These are phyloP conservation scores for Zostera marina DNA, from an alignment of 116 monocot genomes.

Conservation along the genomic window DNA sequence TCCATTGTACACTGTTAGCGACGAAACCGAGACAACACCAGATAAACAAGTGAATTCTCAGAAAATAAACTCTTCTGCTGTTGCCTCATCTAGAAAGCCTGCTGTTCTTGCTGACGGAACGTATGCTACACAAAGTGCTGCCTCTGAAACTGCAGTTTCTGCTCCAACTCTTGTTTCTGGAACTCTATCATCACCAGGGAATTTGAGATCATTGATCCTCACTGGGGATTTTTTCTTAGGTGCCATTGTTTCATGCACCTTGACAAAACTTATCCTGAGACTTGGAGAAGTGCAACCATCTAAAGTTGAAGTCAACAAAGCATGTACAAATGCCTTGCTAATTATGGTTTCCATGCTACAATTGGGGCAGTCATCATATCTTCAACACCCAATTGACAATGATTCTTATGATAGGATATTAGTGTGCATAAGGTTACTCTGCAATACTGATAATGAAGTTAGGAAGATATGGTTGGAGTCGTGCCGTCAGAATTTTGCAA, in stretches of 20 bases:
- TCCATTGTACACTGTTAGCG: conserved; percentile 57
- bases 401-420: conserved; percentile 67
- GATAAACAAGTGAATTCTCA: conserved; percentile 28
- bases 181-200: conserved; percentile 26
- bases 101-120: conserved; percentile 75
- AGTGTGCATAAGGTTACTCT: conserved; percentile 57
- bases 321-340: conserved; percentile 24
- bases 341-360: conserved; percentile 64
- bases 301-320: conserved; percentile 41
- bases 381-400: conserved; percentile 58
- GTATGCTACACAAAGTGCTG: conserved; percentile 81
- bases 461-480: conserved; percentile 67
- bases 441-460: conserved; percentile 65
- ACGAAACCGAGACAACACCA: conserved; percentile 18
- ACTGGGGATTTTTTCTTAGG: conserved; percentile 77
- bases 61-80: conserved; percentile 31
- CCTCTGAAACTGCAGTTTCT: conserved; percentile 43
- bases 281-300: conserved; percentile 67
- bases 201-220: conserved; percentile 63
- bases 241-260: conserved; percentile 44
- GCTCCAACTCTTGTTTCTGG: conserved; percentile 39
- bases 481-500: conserved; percentile 75
- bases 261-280: conserved; percentile 59
- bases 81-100: conserved; percentile 59
- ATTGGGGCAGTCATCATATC: conserved; percentile 53